These are phyloP conservation scores for Fusarium sp. DNA, from an alignment of 2,329 filamentous ascomycete genomes.

Conservation along the genomic window DNA sequence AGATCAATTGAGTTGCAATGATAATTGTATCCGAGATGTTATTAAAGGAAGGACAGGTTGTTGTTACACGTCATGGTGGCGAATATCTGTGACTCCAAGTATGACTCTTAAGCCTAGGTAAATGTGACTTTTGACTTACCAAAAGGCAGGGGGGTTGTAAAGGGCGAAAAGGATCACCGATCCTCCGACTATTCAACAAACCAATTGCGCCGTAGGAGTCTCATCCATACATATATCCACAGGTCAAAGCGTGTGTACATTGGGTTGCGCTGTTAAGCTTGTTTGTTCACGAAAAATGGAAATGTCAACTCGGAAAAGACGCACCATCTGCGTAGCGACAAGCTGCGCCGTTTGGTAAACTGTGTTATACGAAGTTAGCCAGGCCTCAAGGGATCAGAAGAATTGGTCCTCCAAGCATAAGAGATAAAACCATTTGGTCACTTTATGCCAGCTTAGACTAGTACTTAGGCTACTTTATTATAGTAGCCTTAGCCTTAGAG, in stretches of 20 bases:
- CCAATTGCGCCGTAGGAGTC: not conserved
- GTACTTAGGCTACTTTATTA: not conserved
- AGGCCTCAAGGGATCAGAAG: not conserved
- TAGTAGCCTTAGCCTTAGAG: not conserved
- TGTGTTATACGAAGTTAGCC: too few species aligned
- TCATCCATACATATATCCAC: not conserved
- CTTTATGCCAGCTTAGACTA: not conserved
- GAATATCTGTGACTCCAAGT: not conserved
- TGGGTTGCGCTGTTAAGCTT: not conserved
- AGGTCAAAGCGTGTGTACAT: not conserved
- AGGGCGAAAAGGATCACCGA: not conserved
- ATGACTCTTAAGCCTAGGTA: not conserved
- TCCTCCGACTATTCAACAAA: not conserved
- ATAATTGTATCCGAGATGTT: too few species aligned
- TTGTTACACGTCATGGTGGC: not conserved
- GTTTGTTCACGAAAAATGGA: not conserved
- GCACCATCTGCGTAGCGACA: not conserved
- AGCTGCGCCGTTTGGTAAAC: too few species aligned
- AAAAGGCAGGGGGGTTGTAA: too few species aligned
- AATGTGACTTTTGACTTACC: not conserved
- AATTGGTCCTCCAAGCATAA: too few species aligned
- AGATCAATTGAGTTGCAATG: too few species aligned
- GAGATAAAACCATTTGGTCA: not conserved
- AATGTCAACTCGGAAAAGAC: not conserved
- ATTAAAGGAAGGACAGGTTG: rapidly evolving